Base-by-base conservation (phyloP, 2,329 filamentous ascomycete genomes). In the Cladophialophora exuberans region DNA sequence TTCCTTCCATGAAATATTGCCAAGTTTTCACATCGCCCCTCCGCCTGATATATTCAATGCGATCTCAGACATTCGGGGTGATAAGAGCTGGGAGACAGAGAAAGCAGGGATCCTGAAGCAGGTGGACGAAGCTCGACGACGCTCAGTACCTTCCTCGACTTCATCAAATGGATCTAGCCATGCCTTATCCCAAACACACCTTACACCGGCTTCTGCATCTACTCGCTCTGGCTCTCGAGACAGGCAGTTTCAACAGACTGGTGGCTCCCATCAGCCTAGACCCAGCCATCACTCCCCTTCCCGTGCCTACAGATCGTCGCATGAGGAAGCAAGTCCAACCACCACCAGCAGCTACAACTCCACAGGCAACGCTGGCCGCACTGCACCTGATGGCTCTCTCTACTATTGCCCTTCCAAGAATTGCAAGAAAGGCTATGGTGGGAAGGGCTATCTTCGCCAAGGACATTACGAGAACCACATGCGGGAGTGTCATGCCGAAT, bases 391-490 rank as follows among this genome's bases (percentile, higher is more conserved):
- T 7, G 59, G 59, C 13, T 39, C 17, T 17, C 30, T 25, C 11
- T 62, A 53, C 33, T 42, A 43, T n/a, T 62, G 59, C 45, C 50
- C 47, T 6, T 59, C 50, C 9, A 43, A 10, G 23, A 59, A 59
- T 15, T 61, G 59, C 45, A 52, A 33, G n/a, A 56, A 43, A 41
- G 20, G 10, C 45, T 49, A 30, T 35, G 9, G 9, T 25, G 9
- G 38, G 5, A 2, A 42, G 38, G 38, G 25, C 17, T 60, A 48
- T 39, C 10, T 20, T 3, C 52, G 54, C 6, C 47, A 48, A 41
- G 59, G 59, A 10, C 45, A 60, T 30, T 53, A 46, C 17, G 36
- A 50, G 20, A 60, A 57, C 17, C 59, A 62, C 45, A 28, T 62
- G 44, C 17, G 33, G 3, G 49, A 35, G 6, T 20, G 23, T 10